A percentile compares a stretch with the other conserved stretches of the same genome.
phyloP scores from a whole-genome alignment of 192 early-diverging fungal genomes.

The Mortierella claussenii region DNA sequence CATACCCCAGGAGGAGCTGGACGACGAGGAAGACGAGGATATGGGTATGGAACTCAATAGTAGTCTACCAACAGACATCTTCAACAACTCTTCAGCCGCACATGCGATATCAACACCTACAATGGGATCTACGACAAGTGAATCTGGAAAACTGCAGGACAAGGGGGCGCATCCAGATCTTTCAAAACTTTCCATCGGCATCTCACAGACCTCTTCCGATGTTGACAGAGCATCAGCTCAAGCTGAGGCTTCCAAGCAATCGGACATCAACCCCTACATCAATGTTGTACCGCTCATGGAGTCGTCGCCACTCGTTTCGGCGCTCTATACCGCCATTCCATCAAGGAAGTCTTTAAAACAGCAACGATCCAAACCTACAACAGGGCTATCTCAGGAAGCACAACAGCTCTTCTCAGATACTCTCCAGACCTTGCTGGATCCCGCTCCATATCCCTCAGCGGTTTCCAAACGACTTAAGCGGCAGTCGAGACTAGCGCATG shows the following conservation, averaged over 20 bases:
- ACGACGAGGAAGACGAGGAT: conserved; percentile 3
- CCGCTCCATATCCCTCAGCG: conserved; percentile 4
- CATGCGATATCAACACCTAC: conserved; percentile 18
- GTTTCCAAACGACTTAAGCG: conserved; percentile 9
- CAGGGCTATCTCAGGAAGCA: conserved; percentile 22
- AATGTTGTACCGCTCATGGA: conserved; percentile 26
- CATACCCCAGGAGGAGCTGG: conserved; percentile 3
- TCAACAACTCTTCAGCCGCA: conserved; percentile 1
- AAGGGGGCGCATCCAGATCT: background rate
- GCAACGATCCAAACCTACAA: background rate
- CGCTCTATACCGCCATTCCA: conserved; percentile 22
- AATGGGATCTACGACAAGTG: background rate
- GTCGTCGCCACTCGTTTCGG: conserved; percentile 18
- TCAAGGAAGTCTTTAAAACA: background rate
- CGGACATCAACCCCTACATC: conserved; percentile 28
- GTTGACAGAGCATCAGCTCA: background rate
- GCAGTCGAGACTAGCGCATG: conserved; percentile 19
- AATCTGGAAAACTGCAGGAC: background rate
- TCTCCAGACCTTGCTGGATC: conserved; percentile 26
- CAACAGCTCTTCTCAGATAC: conserved; percentile 43
- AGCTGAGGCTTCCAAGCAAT: background rate
- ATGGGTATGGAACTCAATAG: background rate
- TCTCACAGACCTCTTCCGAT: background rate
- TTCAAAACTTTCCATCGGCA: conserved; percentile 12
- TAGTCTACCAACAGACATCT: conserved; percentile 5